phyloP scores from a whole-genome alignment of 2,329 filamentous ascomycete genomes.

The Shiraia bambusicola region DNA sequence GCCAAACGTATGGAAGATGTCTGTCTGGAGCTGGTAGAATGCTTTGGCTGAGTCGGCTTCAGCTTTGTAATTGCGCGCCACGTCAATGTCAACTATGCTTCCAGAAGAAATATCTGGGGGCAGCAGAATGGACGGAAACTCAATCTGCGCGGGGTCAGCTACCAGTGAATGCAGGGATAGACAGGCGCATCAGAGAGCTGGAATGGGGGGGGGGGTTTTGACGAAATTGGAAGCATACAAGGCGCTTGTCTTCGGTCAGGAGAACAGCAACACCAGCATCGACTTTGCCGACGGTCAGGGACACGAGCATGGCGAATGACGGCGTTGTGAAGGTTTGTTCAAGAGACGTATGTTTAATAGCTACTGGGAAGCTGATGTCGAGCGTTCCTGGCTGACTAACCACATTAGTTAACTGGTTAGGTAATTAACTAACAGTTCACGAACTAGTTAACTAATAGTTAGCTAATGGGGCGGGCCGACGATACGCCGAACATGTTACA shows the following conservation, averaged over 20 bases:
- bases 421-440: too few species aligned
- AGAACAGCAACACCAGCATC: conserved; percentile 97
- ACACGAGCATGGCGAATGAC: conserved; percentile 72
- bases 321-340: conserved; percentile 1
- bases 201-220: conserved; percentile 18
- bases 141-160: conserved; percentile 66
- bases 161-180: conserved; percentile 21
- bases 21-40: conserved; percentile 84
- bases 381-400: neutral
- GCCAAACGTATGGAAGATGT: conserved; percentile 85
- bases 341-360: conserved; percentile 2
- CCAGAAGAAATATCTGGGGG: conserved; percentile 93
- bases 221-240: conserved; percentile 62
- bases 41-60: conserved; percentile 72
- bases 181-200: conserved; percentile 15
- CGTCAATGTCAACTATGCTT: conserved; percentile 96
- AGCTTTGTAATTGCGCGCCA: conserved; percentile 79
- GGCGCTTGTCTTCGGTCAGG: conserved; percentile 91
- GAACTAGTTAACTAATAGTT: too few species aligned
- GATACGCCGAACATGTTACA: neutral
- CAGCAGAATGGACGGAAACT: conserved; percentile 96
- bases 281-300: conserved; percentile 97
- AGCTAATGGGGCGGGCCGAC: neutral
- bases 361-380: neutral
- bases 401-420: too few species aligned